These are phyloP conservation scores for Solanum raphanifolium DNA, from an alignment of 257 asterid species.

Conservation along the genomic window DNA sequence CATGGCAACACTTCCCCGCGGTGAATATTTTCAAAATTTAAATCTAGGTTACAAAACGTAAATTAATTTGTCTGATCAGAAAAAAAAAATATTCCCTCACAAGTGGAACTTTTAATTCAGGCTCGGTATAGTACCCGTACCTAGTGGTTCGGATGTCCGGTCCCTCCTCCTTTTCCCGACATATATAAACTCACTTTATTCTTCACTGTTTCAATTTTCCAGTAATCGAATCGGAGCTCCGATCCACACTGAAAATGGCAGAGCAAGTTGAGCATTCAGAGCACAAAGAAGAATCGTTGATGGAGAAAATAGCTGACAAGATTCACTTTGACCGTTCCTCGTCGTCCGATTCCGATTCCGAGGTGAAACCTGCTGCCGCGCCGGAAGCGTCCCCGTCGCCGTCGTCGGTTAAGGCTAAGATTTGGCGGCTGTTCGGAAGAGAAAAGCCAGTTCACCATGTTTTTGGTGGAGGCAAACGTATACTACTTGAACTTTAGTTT, in stretches of 20 bases:
- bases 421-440: constrained; percentile 42
- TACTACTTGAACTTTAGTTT: not conserved
- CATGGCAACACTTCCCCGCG: not conserved
- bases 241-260: constrained; percentile 35
- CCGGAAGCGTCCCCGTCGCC: constrained; percentile 19
- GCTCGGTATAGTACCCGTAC: not conserved
- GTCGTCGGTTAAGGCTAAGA: constrained; percentile 32
- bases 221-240: not conserved
- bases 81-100: not conserved
- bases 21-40: not conserved
- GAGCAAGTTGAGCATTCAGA: constrained; percentile 64
- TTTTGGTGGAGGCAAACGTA: constrained; percentile 80
- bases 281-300: constrained; percentile 46
- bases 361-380: constrained; percentile 7
- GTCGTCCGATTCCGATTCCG: constrained; percentile 41
- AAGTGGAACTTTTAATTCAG: not conserved
- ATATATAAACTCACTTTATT: not conserved
- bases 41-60: not conserved
- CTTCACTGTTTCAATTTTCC: not conserved
- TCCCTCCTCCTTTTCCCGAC: not conserved
- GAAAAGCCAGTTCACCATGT: constrained; percentile 67
- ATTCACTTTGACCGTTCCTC: constrained; percentile 32
- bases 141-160: not conserved
- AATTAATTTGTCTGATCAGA: not conserved
- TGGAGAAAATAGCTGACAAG: constrained; percentile 50